phyloP scores from a whole-genome alignment of 768 basidiomycete genomes.

The Cystobasidium ongulense region DNA sequence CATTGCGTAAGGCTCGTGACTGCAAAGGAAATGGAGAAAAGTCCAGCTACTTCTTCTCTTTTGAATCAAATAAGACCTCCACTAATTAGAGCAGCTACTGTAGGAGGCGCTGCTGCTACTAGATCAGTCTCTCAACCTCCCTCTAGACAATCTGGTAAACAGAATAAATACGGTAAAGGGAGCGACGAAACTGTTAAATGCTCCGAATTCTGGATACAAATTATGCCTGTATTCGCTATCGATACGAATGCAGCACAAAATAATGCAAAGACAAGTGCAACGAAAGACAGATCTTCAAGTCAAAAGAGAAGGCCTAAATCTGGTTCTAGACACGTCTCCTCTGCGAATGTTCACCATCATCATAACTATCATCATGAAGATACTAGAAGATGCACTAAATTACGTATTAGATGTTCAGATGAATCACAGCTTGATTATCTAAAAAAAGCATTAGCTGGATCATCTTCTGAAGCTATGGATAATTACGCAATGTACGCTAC shows the following conservation, averaged over 20 bases:
- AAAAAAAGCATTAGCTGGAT: background rate
- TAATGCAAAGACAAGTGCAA: background rate
- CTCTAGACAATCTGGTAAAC: background rate
- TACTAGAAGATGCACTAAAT: constrained; percentile 1
- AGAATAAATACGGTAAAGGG: background rate
- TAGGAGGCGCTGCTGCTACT: background rate
- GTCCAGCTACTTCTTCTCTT: background rate
- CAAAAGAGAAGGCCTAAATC: constrained; percentile 1
- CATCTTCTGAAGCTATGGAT: background rate
- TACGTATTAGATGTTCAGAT: constrained; percentile 15
- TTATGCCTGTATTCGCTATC: constrained; percentile 8
- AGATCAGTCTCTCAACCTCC: background rate
- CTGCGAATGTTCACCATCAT: background rate
- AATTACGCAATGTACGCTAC: constrained; percentile 11
- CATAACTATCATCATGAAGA: background rate
- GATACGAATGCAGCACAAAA: background rate
- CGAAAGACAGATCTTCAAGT: constrained; percentile 2
- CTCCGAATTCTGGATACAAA: constrained; percentile 27
- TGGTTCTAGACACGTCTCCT: background rate
- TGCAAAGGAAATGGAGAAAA: background rate
- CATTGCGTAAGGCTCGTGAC: constrained; percentile 15
- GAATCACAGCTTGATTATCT: background rate
- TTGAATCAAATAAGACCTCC: constrained; percentile 12
- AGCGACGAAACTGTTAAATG: background rate
- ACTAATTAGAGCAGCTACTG: constrained; percentile 2